A percentile compares a stretch with the other conserved stretches of the same genome.
phyloP scores from a whole-genome alignment of 2,329 filamentous ascomycete species.

The Trichoderma breve region DNA sequence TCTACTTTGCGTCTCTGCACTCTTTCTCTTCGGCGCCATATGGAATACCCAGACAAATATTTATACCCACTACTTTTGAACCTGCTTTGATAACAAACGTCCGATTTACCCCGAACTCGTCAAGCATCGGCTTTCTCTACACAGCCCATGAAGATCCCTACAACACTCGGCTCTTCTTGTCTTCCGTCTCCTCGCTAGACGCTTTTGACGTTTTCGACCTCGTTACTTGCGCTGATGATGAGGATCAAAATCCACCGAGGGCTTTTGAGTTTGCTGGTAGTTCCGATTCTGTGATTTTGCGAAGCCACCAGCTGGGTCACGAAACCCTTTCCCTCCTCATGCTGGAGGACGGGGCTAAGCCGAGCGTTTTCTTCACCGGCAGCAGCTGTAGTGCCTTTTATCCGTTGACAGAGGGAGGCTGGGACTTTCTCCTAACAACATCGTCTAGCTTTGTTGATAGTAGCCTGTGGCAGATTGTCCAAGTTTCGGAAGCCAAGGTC shows the following conservation, averaged over 20 bases:
- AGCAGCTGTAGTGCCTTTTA: conserved; percentile 32
- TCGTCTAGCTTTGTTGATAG: conserved; percentile 40
- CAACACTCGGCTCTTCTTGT: conserved; percentile 33
- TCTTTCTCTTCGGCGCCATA: conserved; percentile 31
- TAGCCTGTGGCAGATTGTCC: conserved; percentile 38
- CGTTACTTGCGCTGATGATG: background rate
- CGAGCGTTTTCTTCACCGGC: conserved; percentile 27
- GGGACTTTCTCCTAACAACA: conserved; percentile 36
- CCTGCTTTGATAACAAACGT: conserved; percentile 28
- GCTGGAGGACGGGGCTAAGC: conserved; percentile 31
- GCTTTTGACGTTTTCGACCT: conserved; percentile 20
- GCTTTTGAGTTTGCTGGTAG: conserved; percentile 37
- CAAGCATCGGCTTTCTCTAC: conserved; percentile 37
- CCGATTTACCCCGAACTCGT: conserved; percentile 39
- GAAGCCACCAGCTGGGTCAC: conserved; percentile 36
- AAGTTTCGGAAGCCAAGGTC: conserved; percentile 25
- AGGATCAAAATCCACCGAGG: conserved; percentile 28
- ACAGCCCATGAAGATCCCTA: conserved; percentile 25
- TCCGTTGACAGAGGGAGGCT: conserved; percentile 28
- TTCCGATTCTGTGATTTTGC: conserved; percentile 35
- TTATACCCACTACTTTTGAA: conserved; percentile 19
- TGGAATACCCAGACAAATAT: conserved; percentile 28
- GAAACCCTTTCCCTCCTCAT: conserved; percentile 34
- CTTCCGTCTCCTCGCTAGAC: conserved; percentile 22
- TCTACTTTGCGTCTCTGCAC: conserved; percentile 36